A percentile compares a stretch with the other conserved stretches of the same genome.
phyloP scores from a whole-genome alignment of 768 basidiomycete species.

The Termitomyces bulborhizus region DNA sequence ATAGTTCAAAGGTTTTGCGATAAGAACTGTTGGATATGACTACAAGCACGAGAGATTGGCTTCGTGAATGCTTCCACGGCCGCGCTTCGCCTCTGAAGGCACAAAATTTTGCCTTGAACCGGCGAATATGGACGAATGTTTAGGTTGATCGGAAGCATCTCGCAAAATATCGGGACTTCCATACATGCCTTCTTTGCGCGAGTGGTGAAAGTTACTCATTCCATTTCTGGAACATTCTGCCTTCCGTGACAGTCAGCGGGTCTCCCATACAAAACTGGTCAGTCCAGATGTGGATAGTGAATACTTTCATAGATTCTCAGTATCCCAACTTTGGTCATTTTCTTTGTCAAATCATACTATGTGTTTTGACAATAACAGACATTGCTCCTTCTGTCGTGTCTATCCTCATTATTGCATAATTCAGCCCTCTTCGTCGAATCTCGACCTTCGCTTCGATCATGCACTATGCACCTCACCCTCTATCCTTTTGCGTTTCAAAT shows the following conservation, averaged over 20 bases:
- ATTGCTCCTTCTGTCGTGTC: not conserved
- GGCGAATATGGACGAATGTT: not conserved
- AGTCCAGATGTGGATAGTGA: not conserved
- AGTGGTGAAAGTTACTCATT: not conserved
- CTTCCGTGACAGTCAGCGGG: not conserved
- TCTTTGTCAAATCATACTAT: too few species aligned
- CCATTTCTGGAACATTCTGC: not conserved
- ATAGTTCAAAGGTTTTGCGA: not conserved
- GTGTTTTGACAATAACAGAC: too few species aligned
- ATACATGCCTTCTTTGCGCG: not conserved
- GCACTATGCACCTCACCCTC: not conserved
- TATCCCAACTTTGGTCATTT: too few species aligned
- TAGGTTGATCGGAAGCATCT: not conserved
- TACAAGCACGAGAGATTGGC: not conserved
- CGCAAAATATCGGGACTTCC: not conserved
- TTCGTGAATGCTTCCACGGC: not conserved
- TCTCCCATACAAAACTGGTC: not conserved
- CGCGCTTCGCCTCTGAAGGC: not conserved
- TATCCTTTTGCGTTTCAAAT: constrained; percentile 4
- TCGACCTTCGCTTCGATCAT: not conserved
- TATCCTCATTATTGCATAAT: not conserved
- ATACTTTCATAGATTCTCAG: not conserved
- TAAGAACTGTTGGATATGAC: not conserved
- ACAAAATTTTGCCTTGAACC: not conserved
- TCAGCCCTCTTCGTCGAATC: not conserved